Percentiles rank a stretch among this genome's conserved stretches.
Conservation (phyloP, 805 yeast genomes). For the Kockiozyma suomiensis region DNA sequence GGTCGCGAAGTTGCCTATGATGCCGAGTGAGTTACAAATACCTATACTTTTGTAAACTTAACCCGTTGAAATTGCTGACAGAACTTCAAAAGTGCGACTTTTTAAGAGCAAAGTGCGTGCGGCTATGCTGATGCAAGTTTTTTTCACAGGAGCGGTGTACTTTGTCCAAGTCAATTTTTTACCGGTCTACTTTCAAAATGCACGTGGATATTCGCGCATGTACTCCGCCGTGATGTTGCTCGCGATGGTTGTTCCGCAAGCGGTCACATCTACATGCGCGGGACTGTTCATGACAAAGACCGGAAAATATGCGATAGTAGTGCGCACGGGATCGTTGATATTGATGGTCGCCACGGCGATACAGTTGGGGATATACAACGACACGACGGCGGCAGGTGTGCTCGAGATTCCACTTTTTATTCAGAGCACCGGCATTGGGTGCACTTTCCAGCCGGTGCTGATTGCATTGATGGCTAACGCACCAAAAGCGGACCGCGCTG, state of each 20-base stretch:
- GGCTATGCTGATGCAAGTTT: constrained; percentile 45
- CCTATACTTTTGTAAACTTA: too few relatives aligned
- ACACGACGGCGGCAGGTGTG: constrained; percentile 42
- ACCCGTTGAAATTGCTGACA: too few relatives aligned
- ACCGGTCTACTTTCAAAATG: constrained; percentile 54
- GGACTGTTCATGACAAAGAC: constrained; percentile 52
- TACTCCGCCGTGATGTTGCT: constrained; percentile 48
- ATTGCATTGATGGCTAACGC: constrained; percentile 60
- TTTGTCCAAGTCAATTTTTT: constrained; percentile 52
- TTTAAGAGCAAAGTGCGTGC: constrained; percentile 46
- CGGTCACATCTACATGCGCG: constrained; percentile 48
- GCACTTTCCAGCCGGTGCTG: constrained; percentile 58
- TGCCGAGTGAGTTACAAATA: constrained; percentile 44
- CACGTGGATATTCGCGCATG: constrained; percentile 47
- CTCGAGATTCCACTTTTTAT: constrained; percentile 45
- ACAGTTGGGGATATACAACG: constrained; percentile 43
- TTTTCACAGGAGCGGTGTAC: constrained; percentile 55
- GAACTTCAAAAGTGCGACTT: constrained; percentile 39
- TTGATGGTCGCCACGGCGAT: constrained; percentile 51
- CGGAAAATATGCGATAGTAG: constrained; percentile 50
- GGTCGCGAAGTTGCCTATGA: constrained; percentile 55
- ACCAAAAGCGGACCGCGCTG: constrained; percentile 56
- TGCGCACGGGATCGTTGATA: constrained; percentile 47
- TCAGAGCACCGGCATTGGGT: constrained; percentile 52
- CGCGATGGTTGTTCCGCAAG: constrained; percentile 51